Base-by-base conservation (phyloP, 2,329 filamentous ascomycete genomes). In the Hypoxylon sp. region DNA sequence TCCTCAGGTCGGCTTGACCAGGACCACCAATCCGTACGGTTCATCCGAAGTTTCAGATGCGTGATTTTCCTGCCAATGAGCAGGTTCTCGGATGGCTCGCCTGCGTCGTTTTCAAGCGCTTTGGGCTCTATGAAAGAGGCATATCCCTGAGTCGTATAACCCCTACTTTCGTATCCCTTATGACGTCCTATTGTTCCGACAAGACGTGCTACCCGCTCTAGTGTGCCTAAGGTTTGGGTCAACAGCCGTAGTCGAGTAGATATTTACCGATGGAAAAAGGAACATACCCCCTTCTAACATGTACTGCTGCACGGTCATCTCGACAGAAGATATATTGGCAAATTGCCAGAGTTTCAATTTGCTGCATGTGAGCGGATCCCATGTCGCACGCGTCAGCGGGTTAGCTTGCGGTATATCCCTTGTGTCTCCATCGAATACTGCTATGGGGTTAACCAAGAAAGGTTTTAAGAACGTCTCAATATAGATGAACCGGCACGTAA, bases 261-360 rank as follows among this genome's bases (percentile, higher is more conserved):
- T 39, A 27, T 5, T 14, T 9, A 54, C n/a, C 8, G 21, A 29
- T 21, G 11, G 32, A 16, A 7, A 12, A 50, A 27, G 61, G 21
- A n/a, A 43, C 73, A 27, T 73, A 74, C 74, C 70, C 29, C 70
- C 70, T 67, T 76, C 74, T 7, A 76, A 56, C 43, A 34, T 63
- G 50, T 53, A 67, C 25, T 76, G 73, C 51, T 72, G 69, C 3
- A 72, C 67, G 3, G 58, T 71, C 39, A 74, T 61, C 16, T 74
- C 70, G 5, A 74, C 68, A 2, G 71, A 73, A 1, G 67, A 64
- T 50, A 76, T 65, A 25, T 73, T 70, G 8, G 73, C 74, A 43
- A 74, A 71, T 48, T 75, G 74, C 74, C 74, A 76, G 14, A 55
- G 63, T n/a, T 64, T 69, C 37, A 76, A 50, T 45, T 62, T 70